These are phyloP conservation scores for Mytilinidion resinicola DNA, from an alignment of 495 filamentous ascomycete genomes.

Conservation along the genomic window DNA sequence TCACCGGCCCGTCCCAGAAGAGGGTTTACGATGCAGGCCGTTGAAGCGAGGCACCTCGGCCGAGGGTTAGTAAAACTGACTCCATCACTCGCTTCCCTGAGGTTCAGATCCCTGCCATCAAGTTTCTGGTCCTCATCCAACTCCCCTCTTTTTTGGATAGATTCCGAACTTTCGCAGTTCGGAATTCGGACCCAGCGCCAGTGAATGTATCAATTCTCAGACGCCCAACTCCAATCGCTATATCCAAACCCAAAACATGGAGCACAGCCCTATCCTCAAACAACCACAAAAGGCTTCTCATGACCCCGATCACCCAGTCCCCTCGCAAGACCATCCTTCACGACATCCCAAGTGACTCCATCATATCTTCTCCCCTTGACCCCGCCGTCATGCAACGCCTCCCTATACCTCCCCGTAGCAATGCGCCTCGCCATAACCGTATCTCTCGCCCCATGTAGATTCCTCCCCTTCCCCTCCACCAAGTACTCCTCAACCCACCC, in stretches of 20 bases:
- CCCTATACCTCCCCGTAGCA: constrained; percentile 46
- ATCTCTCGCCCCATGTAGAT: constrained; percentile 57
- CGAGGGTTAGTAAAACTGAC: too few species aligned
- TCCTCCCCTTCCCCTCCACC: constrained; percentile 53
- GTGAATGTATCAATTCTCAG: neutral
- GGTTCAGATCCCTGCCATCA: too few species aligned
- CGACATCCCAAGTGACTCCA: constrained; percentile 46
- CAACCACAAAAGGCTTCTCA: constrained; percentile 5
- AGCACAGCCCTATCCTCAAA: constrained; percentile 6
- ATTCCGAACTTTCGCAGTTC: too few species aligned
- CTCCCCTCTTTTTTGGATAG: too few species aligned
- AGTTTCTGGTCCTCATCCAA: too few species aligned
- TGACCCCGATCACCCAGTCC: constrained; percentile 21
- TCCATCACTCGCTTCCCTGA: too few species aligned
- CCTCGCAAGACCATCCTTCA: constrained; percentile 22
- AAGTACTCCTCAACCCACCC: constrained; percentile 64
- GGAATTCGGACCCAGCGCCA: too few species aligned
- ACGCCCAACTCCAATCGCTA: constrained; percentile 2
- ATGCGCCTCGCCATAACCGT: constrained; percentile 63
- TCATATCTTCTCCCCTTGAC: constrained; percentile 46
- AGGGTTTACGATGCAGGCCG: too few species aligned
- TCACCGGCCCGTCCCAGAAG: too few species aligned
- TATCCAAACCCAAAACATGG: neutral
- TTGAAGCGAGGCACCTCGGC: too few species aligned
- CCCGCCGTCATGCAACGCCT: constrained; percentile 21